Percentiles rank a stretch among this genome's conserved stretches.
Evolutionary conservation across 129 eudicot species (phyloP).

Genomic region (sunflower (Helianthus annuus)): DNA sequence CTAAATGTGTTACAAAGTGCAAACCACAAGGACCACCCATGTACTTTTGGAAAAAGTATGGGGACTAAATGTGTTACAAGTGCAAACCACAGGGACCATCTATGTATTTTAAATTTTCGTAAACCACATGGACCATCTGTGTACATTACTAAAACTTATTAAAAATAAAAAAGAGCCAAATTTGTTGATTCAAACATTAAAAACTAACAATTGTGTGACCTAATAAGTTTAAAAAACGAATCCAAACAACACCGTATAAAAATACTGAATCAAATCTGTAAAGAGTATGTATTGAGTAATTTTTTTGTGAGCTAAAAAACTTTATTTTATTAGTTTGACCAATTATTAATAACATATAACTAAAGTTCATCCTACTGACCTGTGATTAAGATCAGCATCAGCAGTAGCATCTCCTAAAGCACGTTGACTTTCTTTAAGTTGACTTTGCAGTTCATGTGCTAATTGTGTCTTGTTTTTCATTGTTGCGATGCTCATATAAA

Average conservation of each 20-base stretch:
- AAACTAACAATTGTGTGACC: neutral
- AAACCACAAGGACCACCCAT: too few relatives aligned
- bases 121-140: too few relatives aligned
- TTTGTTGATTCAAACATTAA: neutral
- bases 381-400: constrained; percentile 76
- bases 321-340: neutral
- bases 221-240: neutral
- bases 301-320: neutral
- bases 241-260: neutral
- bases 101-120: too few relatives aligned
- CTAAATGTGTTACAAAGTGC: too few relatives aligned
- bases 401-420: constrained; percentile 73
- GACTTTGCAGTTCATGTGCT: constrained; percentile 68
- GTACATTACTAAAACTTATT: too few relatives aligned
- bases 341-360: neutral
- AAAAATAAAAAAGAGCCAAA: too few relatives aligned
- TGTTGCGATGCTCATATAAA: constrained; percentile 72
- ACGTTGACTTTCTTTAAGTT: constrained; percentile 88
- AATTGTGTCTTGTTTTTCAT: constrained; percentile 73
- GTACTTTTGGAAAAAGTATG: too few relatives aligned
- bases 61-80: too few relatives aligned
- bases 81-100: too few relatives aligned
- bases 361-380: constrained; percentile 44
- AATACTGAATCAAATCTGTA: neutral
- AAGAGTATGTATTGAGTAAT: neutral